These are phyloP conservation scores for Mallotus japonicus DNA, from an alignment of 441 rosid genomes.

Conservation along the genomic window DNA sequence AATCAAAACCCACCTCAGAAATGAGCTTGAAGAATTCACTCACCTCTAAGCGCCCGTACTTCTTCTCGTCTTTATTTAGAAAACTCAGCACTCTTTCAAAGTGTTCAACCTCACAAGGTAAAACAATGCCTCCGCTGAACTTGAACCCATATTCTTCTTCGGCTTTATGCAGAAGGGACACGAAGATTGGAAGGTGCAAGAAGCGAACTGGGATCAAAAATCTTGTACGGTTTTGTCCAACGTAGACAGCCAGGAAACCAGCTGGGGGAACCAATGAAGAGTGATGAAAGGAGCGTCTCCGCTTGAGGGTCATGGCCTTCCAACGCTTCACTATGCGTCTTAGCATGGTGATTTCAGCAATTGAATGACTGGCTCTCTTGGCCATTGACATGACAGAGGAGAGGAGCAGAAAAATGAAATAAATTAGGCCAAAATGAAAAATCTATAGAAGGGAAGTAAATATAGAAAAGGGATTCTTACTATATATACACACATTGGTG, in stretches of 20 bases:
- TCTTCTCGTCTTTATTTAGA: conserved; percentile 28
- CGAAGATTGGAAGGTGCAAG: conserved; percentile 25
- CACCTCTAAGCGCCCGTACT: conserved; percentile 18
- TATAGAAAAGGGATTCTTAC: background rate
- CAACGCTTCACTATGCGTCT: conserved; percentile 10
- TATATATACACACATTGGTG: too few relatives aligned
- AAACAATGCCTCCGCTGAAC: conserved; percentile 20
- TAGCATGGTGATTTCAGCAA: conserved; percentile 1
- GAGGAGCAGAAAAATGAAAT: too few relatives aligned
- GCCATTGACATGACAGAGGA: background rate
- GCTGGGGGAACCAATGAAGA: background rate
- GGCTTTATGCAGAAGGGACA: conserved; percentile 20
- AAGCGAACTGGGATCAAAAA: conserved; percentile 25
- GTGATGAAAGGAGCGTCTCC: too few relatives aligned
- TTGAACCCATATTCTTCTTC: conserved; percentile 28
- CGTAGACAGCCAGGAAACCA: conserved; percentile 21
- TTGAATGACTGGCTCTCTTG: background rate
- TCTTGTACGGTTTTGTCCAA: conserved; percentile 11
- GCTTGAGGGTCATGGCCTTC: conserved; percentile 8
- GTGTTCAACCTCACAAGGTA: conserved; percentile 27
- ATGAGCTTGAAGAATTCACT: conserved; percentile 21
- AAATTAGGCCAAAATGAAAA: too few relatives aligned
- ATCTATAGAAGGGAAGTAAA: background rate
- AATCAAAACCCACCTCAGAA: conserved; percentile 15
- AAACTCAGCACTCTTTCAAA: conserved; percentile 17